A percentile compares a stretch with the other conserved stretches of the same genome.
Conservation (phyloP, 2,329 filamentous ascomycete species). For the Aspergillus sp. region DNA sequence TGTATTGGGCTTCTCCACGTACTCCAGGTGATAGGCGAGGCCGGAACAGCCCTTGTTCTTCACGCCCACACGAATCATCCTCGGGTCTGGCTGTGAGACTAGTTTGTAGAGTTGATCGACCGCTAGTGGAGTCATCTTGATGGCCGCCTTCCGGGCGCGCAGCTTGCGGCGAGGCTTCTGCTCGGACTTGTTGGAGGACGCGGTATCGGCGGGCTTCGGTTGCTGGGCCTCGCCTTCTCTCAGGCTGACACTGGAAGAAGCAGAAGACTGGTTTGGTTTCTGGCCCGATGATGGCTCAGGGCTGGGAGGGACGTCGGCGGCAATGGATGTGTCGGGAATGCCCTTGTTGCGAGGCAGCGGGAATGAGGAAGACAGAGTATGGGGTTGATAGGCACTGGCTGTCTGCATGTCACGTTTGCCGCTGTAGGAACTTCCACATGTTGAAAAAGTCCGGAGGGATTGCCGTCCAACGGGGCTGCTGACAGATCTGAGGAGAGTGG, state of each 20-base stretch:
- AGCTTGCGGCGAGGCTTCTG: conserved; percentile 57
- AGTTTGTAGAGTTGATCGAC: conserved; percentile 68
- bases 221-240: conserved; percentile 60
- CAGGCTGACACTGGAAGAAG: conserved; percentile 36
- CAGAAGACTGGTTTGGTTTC: conserved; percentile 24
- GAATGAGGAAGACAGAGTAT: conserved; percentile 47
- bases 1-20: conserved; percentile 76
- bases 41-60: conserved; percentile 92
- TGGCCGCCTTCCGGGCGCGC: conserved; percentile 77
- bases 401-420: conserved; percentile 57
- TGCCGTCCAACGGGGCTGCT: conserved; percentile 29
- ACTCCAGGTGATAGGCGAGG: conserved; percentile 86
- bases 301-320: conserved; percentile 40
- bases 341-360: conserved; percentile 50
- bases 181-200: conserved; percentile 29
- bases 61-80: conserved; percentile 88
- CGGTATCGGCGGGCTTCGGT: conserved; percentile 41
- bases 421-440: conserved; percentile 31
- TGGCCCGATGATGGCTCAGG: conserved; percentile 42
- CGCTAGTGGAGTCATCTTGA: conserved; percentile 72
- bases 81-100: conserved; percentile 76
- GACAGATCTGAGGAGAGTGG: conserved; percentile 30
- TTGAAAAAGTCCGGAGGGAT: conserved; percentile 40
- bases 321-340: conserved; percentile 54
- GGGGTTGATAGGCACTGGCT: conserved; percentile 54